Evolutionary conservation across 2,329 filamentous ascomycete genomes (phyloP).

Genomic region (Colletotrichum sp.): DNA sequence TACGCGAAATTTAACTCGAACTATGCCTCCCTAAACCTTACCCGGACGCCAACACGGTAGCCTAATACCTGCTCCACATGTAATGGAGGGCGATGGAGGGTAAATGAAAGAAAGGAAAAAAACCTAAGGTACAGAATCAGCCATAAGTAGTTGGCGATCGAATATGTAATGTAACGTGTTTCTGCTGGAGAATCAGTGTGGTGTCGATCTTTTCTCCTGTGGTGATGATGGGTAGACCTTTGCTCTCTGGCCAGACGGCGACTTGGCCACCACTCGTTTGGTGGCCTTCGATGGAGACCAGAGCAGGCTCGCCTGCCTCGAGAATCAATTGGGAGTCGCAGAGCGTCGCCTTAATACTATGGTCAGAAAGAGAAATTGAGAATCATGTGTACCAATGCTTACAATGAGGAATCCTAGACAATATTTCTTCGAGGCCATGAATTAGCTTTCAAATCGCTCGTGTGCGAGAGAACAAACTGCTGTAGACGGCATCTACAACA

Average conservation of each 20-base stretch:
- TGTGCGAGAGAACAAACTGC: conserved; percentile 72
- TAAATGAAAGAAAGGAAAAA: conserved; percentile 4
- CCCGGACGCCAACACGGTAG: conserved; percentile 14
- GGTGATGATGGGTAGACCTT: conserved; percentile 15
- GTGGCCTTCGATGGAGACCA: background rate
- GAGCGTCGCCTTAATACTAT: background rate
- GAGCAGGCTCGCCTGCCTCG: background rate
- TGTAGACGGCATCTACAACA: conserved; percentile 79
- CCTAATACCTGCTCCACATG: conserved; percentile 8
- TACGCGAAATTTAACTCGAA: background rate
- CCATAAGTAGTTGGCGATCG: conserved; percentile 14
- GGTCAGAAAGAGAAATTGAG: background rate
- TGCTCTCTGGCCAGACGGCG: background rate
- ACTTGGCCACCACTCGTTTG: background rate
- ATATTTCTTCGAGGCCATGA: conserved; percentile 43
- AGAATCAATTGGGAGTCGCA: background rate
- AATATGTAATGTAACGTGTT: background rate
- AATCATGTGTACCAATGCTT: background rate
- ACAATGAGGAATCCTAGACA: conserved; percentile 49
- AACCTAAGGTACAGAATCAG: conserved; percentile 25
- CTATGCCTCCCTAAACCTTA: conserved; percentile 18
- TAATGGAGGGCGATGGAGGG: background rate
- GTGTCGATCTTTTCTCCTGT: conserved; percentile 7
- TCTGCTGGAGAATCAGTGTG: conserved; percentile 21
- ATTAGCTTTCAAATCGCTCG: conserved; percentile 78